Percentiles rank a stretch among this genome's conserved stretches.
Evolutionary conservation across 768 basidiomycete species (phyloP).

Genomic region (Suillus ampliporus): DNA sequence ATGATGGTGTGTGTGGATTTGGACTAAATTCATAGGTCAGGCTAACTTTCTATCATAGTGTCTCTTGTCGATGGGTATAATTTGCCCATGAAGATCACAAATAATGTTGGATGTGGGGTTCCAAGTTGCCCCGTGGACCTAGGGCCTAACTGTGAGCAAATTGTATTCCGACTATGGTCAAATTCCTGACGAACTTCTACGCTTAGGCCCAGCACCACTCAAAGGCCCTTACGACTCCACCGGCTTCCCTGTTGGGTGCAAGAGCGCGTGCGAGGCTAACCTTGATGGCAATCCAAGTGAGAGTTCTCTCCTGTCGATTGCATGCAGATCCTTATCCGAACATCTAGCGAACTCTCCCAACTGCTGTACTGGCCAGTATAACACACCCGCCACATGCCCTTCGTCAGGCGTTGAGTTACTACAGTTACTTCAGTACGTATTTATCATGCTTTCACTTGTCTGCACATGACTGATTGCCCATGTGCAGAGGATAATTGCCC

Average conservation of each 20-base stretch:
- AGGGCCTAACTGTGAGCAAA: constrained; percentile 53
- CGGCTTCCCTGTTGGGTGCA: constrained; percentile 66
- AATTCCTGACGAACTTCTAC: neutral
- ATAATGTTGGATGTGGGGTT: constrained; percentile 57
- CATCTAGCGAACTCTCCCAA: constrained; percentile 58
- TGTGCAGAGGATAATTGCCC: constrained; percentile 47
- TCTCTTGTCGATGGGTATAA: constrained; percentile 73
- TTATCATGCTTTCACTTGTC: neutral
- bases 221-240: constrained; percentile 57
- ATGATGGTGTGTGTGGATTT: constrained; percentile 53
- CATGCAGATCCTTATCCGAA: neutral
- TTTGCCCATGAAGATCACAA: constrained; percentile 62
- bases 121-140: constrained; percentile 69
- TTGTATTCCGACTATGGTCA: neutral
- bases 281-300: constrained; percentile 40
- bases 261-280: constrained; percentile 57
- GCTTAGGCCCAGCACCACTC: constrained; percentile 53
- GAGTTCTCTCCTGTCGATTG: constrained; percentile 11
- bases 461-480: constrained; percentile 8
- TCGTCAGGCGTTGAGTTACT: constrained; percentile 46
- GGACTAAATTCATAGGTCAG: neutral
- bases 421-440: constrained; percentile 52
- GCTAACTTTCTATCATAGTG: constrained; percentile 40
- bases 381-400: constrained; percentile 61
- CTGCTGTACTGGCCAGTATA: constrained; percentile 65